Base-by-base conservation (phyloP, 768 basidiomycete species). In the Leccinellum rugosiceps region DNA sequence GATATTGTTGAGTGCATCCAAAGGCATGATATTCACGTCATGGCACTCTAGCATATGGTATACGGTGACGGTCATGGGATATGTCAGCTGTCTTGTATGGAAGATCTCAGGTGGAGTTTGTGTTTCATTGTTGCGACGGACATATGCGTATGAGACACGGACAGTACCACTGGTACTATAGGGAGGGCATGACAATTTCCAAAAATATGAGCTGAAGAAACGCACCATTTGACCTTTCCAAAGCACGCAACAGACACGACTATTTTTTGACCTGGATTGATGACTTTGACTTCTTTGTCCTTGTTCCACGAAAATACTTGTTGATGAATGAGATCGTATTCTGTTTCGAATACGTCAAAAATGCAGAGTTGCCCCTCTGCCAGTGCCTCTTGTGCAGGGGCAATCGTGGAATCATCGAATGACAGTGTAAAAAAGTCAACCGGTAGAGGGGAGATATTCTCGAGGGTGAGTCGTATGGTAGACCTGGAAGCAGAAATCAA, bases 11-110 rank as follows among this genome's bases (percentile, higher is more conserved):
- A 65, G 61, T 50, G 60, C 48, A 34, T 61, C 55, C 58, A 91
- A 84, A 14, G 90, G 85, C 34, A 93, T 73, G 59, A 97, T 77
- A 62, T 92, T 87, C 85, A 98, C 88, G 38, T 80, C 79, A 60
- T 87, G 81, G 64, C 91, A 92, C 70, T 96, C 92, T 28, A 98
- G 83, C 79, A 95, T 95, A 63, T 92, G 91, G 69, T 98, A 97
- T 13, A 98, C 97, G 3, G 95, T 96, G 57, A 97, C 90, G 65
- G 90, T 80, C 60, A 98, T 80, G 5, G 95, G 94, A 67, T 93
- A 93, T 30, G 87, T 83, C 52, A 98, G 72, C 66, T 92, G 93
- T 25, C 97, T 88, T 26, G 92, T 86, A 68, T 94, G 83, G 71
- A 98, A 96, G 43, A 84, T 72, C 50, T 83, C 78, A 1, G 76